Evolutionary conservation across 1,139 yeast species (phyloP).

Genomic region (Taiozyma sp.): DNA sequence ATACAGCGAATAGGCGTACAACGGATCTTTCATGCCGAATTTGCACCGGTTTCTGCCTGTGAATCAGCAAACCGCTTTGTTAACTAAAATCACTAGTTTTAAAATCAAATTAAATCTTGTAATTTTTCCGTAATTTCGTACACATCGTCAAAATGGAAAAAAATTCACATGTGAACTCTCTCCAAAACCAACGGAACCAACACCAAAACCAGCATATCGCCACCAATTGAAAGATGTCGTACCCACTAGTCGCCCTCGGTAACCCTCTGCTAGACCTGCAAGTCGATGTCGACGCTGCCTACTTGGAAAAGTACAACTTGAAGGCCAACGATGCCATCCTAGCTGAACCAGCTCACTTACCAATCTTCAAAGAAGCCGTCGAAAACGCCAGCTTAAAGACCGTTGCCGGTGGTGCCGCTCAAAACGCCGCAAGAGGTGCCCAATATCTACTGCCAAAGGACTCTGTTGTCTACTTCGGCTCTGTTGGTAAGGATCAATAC

Average conservation of each 20-base stretch:
- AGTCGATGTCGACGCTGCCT: constrained; percentile 66
- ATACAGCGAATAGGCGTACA: not conserved
- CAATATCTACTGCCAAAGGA: constrained; percentile 81
- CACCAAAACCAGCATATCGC: not conserved
- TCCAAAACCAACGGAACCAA: not conserved
- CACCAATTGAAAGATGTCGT: constrained; percentile 35
- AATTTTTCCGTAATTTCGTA: not conserved
- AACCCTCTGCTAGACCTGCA: constrained; percentile 88
- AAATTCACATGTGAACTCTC: not conserved
- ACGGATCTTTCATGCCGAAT: not conserved
- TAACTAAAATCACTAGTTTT: no score
- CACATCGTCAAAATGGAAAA: not conserved
- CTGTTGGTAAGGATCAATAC: constrained; percentile 91
- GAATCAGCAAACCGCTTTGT: not conserved
- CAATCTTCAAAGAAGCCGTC: constrained; percentile 78
- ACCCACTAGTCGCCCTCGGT: constrained; percentile 63
- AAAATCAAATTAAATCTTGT: no score
- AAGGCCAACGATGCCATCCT: constrained; percentile 94
- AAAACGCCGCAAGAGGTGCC: constrained; percentile 98
- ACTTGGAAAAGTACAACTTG: constrained; percentile 73
- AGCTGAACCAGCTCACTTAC: constrained; percentile 83
- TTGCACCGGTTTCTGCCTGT: not conserved
- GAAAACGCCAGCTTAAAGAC: constrained; percentile 56
- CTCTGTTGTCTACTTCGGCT: constrained; percentile 91
- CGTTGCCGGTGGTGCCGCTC: constrained; percentile 99